Evolutionary conservation across 352 stramenopile genomes (phyloP), one percentile per base, ranked within the genome.

Genomic region (Ophiocytium majus): DNA sequence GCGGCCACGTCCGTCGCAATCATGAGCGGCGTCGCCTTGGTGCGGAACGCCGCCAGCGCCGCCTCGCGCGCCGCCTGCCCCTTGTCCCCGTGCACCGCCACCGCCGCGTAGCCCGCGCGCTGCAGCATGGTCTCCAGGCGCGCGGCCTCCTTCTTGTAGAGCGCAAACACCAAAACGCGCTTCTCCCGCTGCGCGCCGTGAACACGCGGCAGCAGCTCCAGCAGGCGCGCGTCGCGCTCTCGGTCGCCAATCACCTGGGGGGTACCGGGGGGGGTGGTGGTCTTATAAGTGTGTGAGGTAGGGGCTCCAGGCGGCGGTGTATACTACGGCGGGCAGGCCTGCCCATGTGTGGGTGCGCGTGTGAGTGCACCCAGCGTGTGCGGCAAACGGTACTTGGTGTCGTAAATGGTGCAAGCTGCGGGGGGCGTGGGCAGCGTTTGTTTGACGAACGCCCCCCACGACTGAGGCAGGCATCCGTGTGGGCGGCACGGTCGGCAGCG

Each of bases 81-180:
- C 86, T 98, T 98, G 89, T 99, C 95, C 10, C 96, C 96, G 92
- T 99, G 96, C 90, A 99, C 98, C 28, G 94, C 96, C 10, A 88
- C 93, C 92, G 86, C 94, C 97, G 74, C 43, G 79, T 78, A 99
- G 80, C 94, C 95, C 76, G 95, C 93, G 82, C 96, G 92, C 66
- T 93, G 91, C 76, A 99, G 91, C 85, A 95, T 96, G 36, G 91
- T 90, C 89, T 99, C 96, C 49, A 99, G 92, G 28, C 96, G 92
- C 85, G 97, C 95, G 0, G 95, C 96, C 89, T 99, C 97, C 89
- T 99, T 99, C 93, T 99, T 99, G 91, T 99, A 99, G 63, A 99
- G 91, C 23, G 96, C 96, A 90, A 99, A 99, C 0, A 99, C 90
- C 36, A 99, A 90, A 57, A 99, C 91, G 32, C 95, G 93, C 90